Percentiles rank a stretch among this genome's conserved stretches.
Evolutionary conservation across 1,284 basidiomycete genomes (phyloP).

Genomic region (Irpex sp.): DNA sequence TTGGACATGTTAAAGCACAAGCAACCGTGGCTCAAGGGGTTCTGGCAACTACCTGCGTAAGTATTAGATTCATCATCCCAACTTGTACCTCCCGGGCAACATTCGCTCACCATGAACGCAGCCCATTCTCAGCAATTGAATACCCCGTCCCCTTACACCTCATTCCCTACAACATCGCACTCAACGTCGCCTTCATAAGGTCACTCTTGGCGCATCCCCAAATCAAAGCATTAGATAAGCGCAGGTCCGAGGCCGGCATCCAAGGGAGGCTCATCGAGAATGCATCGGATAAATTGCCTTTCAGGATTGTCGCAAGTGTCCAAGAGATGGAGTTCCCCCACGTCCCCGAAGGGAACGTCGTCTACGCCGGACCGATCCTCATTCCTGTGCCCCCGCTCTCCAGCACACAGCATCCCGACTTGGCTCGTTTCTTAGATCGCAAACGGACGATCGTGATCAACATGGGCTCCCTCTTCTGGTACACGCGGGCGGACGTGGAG

Average conservation of each 20-base stretch:
- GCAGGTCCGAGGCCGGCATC: conserved; percentile 11
- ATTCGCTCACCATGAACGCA: not conserved
- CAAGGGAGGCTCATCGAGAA: conserved; percentile 9
- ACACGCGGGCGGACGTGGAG: conserved; percentile 8
- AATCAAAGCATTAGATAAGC: conserved; percentile 8
- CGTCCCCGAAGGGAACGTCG: conserved; percentile 8
- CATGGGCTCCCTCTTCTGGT: conserved; percentile 17
- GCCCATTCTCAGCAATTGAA: conserved; percentile 11
- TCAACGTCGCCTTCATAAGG: conserved; percentile 8
- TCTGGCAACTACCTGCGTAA: conserved; percentile 16
- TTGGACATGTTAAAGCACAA: conserved; percentile 11
- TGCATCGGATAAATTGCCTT: conserved; percentile 7
- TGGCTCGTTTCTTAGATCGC: conserved; percentile 10
- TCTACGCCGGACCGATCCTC: conserved; percentile 14
- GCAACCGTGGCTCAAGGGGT: conserved; percentile 12
- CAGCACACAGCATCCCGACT: conserved; percentile 6
- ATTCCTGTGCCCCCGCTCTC: conserved; percentile 8
- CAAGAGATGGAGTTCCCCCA: conserved; percentile 15
- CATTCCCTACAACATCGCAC: conserved; percentile 13
- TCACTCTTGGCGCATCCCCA: conserved; percentile 7
- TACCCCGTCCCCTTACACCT: conserved; percentile 12
- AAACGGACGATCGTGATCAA: conserved; percentile 13
- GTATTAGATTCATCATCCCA: not conserved
- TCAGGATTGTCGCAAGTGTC: conserved; percentile 14
- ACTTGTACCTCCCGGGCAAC: not conserved